These are phyloP conservation scores for Ophiognomonia clavigignenti-juglandacearum DNA, from an alignment of 2,329 filamentous ascomycete species.

Conservation along the genomic window DNA sequence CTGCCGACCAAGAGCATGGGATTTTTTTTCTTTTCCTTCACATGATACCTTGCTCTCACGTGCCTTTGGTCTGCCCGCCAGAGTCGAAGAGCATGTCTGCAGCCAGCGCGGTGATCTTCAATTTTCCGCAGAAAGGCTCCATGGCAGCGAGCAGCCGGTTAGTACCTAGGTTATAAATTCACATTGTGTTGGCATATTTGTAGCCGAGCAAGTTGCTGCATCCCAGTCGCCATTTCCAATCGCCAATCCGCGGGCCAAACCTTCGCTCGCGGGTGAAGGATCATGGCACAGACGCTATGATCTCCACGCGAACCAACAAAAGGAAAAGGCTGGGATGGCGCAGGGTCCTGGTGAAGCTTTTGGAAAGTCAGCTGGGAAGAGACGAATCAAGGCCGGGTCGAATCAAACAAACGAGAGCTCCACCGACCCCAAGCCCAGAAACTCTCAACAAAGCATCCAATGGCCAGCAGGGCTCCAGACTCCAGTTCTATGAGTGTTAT, in stretches of 20 bases:
- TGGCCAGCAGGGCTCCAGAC: too few relatives aligned
- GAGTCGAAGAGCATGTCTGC: too few relatives aligned
- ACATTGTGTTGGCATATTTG: background rate
- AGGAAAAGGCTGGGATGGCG: background rate
- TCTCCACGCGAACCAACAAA: background rate
- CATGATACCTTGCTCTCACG: too few relatives aligned
- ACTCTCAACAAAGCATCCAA: conserved; percentile 4
- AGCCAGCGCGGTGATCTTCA: too few relatives aligned
- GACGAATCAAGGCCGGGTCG: background rate
- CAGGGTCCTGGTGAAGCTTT: background rate
- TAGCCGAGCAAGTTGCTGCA: background rate
- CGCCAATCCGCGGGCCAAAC: background rate
- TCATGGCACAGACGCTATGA: background rate
- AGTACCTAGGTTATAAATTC: background rate
- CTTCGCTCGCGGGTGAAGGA: background rate
- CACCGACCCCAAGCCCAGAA: too few relatives aligned
- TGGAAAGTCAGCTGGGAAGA: background rate
- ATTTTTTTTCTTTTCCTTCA: too few relatives aligned
- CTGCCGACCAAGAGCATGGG: too few relatives aligned
- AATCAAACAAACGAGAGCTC: background rate
- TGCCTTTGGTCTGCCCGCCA: too few relatives aligned
- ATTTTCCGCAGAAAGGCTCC: too few relatives aligned
- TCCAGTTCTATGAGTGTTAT: too few relatives aligned
- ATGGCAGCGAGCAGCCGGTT: too few relatives aligned
- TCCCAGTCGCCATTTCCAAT: background rate